Evolutionary conservation across 192 early-diverging fungal species (phyloP).

Genomic region (Podila verticillata): DNA sequence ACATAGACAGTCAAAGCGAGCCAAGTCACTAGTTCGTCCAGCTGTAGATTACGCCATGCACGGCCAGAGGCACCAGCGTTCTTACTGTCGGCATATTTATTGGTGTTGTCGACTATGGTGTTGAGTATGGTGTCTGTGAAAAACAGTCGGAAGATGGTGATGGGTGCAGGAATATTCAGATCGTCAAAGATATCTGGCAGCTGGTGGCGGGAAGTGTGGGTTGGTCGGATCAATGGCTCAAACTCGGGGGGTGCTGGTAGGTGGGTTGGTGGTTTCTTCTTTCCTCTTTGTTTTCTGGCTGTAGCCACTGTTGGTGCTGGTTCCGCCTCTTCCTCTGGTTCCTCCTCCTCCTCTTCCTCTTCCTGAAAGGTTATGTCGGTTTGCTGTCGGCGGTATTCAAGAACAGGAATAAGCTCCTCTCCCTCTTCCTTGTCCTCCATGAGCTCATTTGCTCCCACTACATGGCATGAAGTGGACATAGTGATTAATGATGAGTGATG

Average conservation of each 20-base stretch:
- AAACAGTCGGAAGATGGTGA: slow-evolving; percentile 18
- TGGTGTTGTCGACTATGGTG: slow-evolving; percentile 16
- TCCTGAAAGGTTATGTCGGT: slow-evolving; percentile 5
- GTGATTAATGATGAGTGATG: no score
- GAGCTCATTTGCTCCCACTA: no score
- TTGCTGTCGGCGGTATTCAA: background rate
- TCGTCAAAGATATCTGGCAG: background rate
- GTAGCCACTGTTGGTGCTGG: background rate
- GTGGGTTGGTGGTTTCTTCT: background rate
- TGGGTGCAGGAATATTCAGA: background rate
- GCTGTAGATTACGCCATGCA: slow-evolving; percentile 4
- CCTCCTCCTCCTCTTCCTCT: background rate
- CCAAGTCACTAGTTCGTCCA: slow-evolving; percentile 14
- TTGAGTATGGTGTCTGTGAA: slow-evolving; percentile 17
- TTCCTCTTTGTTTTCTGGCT: background rate
- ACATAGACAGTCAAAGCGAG: slow-evolving; percentile 16
- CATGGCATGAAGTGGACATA: no score
- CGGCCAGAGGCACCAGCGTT: background rate
- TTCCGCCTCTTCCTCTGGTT: background rate
- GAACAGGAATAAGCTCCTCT: slow-evolving; percentile 13
- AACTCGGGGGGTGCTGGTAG: slow-evolving; percentile 18
- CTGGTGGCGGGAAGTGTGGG: slow-evolving; percentile 5
- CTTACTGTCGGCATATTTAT: slow-evolving; percentile 15
- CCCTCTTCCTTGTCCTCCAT: background rate
- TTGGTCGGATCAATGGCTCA: slow-evolving; percentile 2